Evolutionary conservation across 306 rosid genomes (phyloP).

Genomic region (Echinosophora koreensis): DNA sequence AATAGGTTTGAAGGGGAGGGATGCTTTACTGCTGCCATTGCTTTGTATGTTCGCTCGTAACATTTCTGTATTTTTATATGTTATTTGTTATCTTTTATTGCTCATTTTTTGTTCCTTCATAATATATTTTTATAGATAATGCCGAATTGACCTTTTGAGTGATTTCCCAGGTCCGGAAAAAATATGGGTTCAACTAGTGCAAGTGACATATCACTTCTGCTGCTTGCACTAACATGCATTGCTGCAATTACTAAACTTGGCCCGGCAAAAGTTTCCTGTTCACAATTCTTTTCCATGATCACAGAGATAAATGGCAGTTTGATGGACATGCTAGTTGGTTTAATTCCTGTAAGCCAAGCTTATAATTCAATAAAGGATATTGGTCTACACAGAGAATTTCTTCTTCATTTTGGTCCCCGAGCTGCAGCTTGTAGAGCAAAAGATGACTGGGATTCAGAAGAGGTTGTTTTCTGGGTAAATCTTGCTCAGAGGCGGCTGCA

Average conservation of each 20-base stretch:
- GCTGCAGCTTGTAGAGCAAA: slow-evolving; percentile 85
- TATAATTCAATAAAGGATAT: slow-evolving; percentile 78
- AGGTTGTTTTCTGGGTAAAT: slow-evolving; percentile 92
- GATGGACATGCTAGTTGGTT: slow-evolving; percentile 90
- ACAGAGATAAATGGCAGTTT: slow-evolving; percentile 86
- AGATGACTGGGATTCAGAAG: slow-evolving; percentile 82
- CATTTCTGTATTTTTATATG: slow-evolving; percentile 39
- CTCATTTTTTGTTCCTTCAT: slow-evolving; percentile 34
- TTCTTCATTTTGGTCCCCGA: slow-evolving; percentile 93
- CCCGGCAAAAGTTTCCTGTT: slow-evolving; percentile 82
- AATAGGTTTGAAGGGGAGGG: slow-evolving; percentile 72
- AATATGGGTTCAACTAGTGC: slow-evolving; percentile 59
- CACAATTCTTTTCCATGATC: slow-evolving; percentile 83
- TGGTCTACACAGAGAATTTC: slow-evolving; percentile 86
- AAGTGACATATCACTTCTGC: slow-evolving; percentile 73
- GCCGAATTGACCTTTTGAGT: slow-evolving; percentile 46
- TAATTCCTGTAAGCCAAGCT: slow-evolving; percentile 77
- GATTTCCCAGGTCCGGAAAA: slow-evolving; percentile 72
- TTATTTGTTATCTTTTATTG: slow-evolving; percentile 16
- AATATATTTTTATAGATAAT: slow-evolving; percentile 39
- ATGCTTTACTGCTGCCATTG: slow-evolving; percentile 70
- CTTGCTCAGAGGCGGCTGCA: slow-evolving; percentile 87
- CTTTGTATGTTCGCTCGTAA: slow-evolving; percentile 66
- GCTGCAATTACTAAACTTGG: slow-evolving; percentile 90
- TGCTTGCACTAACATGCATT: slow-evolving; percentile 86